Base-by-base conservation (phyloP, 108 stramenopile genomes). In the Pelagomonas calceolata region DNA sequence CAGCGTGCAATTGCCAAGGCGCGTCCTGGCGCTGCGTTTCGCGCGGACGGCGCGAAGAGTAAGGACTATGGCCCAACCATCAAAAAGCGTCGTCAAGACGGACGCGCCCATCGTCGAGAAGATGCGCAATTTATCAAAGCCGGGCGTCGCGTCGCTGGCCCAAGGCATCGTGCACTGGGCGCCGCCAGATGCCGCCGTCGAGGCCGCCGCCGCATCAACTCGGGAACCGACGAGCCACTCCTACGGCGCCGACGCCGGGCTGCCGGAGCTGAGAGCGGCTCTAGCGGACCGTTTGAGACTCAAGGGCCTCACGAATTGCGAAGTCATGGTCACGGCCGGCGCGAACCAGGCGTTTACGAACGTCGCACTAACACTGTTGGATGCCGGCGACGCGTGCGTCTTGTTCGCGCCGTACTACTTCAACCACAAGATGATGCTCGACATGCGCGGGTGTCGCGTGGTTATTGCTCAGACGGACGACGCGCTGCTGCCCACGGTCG, bases 301-400 rank as follows among this genome's bases (percentile, higher is more conserved):
- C 32, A 85, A 92, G 76, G 79, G 76, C 17, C 74, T 92, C 69
- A 34, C 17, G 4, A 65, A 85, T 32, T 70, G 76, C 4, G 72
- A 92, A 72, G 85, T 94, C n/a, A 90, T 93, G 82, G 87, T 97
- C 0, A 95, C 94, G 0, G 84, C 88, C 5, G 95, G 95, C 15
- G 94, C 93, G 63, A 97, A 97, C 76, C 94, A 95, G 79, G 95
- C 94, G 51, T 94, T 89, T 66, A 76, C 87, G 43, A 94, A 93
- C 75, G 84, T 87, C 66, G 88, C 91, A 26, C 74, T 94, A 44
- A 90, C 94, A 14, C 73, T 92, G 16, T 66, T 92, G 37, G 84
- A 85, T 60, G 70, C 74, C 30, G 75, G 72, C 16, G 83, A 85
- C 79, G 82, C 86, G 69, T 88, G 84, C 18, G 82, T 95, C 15